A percentile compares a stretch with the other conserved stretches of the same genome.
These are phyloP conservation scores for Yamadazyma endophytica DNA, from an alignment of 805 yeast species.

Conservation along the genomic window DNA sequence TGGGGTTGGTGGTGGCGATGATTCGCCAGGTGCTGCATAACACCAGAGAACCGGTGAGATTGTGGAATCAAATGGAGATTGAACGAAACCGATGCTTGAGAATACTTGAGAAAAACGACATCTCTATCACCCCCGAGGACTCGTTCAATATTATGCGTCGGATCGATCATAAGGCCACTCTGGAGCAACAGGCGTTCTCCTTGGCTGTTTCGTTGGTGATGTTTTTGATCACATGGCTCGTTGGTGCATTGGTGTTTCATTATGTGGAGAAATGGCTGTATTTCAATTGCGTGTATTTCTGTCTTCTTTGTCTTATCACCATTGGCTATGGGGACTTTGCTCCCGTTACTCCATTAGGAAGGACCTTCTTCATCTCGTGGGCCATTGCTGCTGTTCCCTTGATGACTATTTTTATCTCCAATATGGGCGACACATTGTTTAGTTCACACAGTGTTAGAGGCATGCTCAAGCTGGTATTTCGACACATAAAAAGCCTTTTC, in stretches of 20 bases:
- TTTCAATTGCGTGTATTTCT: slow-evolving; percentile 69
- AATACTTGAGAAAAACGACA: slow-evolving; percentile 10
- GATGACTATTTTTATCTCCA: slow-evolving; percentile 77
- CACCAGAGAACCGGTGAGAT: slow-evolving; percentile 59
- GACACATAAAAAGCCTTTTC: slow-evolving; percentile 3
- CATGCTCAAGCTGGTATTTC: slow-evolving; percentile 5
- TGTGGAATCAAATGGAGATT: slow-evolving; percentile 61
- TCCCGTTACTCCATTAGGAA: slow-evolving; percentile 61
- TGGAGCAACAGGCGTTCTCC: slow-evolving; percentile 35
- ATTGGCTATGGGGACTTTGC: slow-evolving; percentile 82
- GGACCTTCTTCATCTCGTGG: slow-evolving; percentile 76
- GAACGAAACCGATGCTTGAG: slow-evolving; percentile 33
- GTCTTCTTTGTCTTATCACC: slow-evolving; percentile 70
- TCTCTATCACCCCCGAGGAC: slow-evolving; percentile 34
- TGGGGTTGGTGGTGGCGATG: slow-evolving; percentile 72
- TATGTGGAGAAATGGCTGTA: slow-evolving; percentile 68
- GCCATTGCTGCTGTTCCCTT: slow-evolving; percentile 79
- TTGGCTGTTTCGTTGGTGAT: slow-evolving; percentile 35
- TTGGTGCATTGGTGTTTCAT: slow-evolving; percentile 67
- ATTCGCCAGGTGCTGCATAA: slow-evolving; percentile 60
- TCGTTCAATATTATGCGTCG: slow-evolving; percentile 55
- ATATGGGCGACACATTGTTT: slow-evolving; percentile 60
- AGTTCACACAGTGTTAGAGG: slow-evolving; percentile 11
- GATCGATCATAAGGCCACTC: slow-evolving; percentile 40
- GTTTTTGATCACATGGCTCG: slow-evolving; percentile 60